phyloP scores from a whole-genome alignment of 257 asterid species.

The Mitragyna speciosa region DNA sequence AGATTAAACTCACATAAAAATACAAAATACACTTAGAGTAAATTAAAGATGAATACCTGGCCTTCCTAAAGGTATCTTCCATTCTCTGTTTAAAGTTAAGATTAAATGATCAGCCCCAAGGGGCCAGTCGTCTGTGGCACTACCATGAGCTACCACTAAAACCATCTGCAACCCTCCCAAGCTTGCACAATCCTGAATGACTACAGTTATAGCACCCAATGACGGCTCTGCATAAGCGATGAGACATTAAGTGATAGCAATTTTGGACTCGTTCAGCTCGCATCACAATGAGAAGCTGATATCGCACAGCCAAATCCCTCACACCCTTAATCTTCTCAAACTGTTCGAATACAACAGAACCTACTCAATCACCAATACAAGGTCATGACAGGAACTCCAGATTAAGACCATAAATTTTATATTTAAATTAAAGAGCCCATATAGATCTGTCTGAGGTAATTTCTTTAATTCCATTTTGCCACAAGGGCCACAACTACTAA shows the following conservation, averaged over 20 bases:
- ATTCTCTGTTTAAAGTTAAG: background rate
- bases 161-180: background rate
- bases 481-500: background rate
- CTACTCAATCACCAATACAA: background rate
- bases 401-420: background rate
- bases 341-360: background rate
- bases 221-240: background rate
- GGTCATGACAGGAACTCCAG: background rate
- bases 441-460: background rate
- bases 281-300: background rate
- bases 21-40: background rate
- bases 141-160: background rate
- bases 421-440: background rate
- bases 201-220: background rate
- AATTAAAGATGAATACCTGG: background rate
- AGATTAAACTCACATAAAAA: background rate
- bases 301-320: conserved; percentile 1
- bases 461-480: background rate
- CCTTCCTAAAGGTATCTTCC: background rate
- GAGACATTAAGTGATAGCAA: background rate
- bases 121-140: background rate
- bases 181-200: background rate
- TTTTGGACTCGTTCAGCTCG: background rate
- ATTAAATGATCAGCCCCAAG: background rate
- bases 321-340: background rate